phyloP scores from a whole-genome alignment of 169 alveolate genomes.

The Plasmodium sp. region DNA sequence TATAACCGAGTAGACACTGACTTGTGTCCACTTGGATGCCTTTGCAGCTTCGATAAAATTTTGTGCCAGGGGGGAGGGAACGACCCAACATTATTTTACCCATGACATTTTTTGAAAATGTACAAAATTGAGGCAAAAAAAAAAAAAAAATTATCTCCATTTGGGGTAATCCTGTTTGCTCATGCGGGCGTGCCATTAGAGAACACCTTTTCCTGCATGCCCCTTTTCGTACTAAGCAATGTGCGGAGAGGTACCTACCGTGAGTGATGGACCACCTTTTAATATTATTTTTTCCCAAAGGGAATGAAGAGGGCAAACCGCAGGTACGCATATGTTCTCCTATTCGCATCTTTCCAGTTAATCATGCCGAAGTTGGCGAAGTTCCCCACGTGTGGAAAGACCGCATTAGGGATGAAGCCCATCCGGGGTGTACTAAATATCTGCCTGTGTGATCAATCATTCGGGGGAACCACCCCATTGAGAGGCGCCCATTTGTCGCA shows the following conservation, averaged over 20 bases:
- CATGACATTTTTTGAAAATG: background rate
- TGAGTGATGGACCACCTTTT: background rate
- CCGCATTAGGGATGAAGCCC: background rate
- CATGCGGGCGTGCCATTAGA: background rate
- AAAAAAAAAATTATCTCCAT: background rate
- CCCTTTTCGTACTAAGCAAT: background rate
- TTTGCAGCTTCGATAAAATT: background rate
- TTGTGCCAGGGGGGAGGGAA: background rate
- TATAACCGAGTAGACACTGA: background rate
- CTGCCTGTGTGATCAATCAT: background rate
- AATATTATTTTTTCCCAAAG: background rate
- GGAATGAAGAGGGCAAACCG: background rate
- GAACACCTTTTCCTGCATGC: background rate
- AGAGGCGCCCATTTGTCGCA: background rate
- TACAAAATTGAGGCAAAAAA: background rate
- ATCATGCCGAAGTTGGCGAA: background rate
- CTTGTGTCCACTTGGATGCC: background rate
- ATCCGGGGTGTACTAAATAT: background rate
- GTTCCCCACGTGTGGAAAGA: background rate
- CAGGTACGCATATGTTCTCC: background rate
- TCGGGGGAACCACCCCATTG: background rate
- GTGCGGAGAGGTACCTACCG: background rate
- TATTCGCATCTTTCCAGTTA: background rate
- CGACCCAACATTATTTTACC: background rate
- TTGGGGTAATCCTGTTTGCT: background rate